Evolutionary conservation across 164 flowering plant species (phyloP), one percentile per base, ranked within the genome.

Genomic region (Aristolochia contorta): DNA sequence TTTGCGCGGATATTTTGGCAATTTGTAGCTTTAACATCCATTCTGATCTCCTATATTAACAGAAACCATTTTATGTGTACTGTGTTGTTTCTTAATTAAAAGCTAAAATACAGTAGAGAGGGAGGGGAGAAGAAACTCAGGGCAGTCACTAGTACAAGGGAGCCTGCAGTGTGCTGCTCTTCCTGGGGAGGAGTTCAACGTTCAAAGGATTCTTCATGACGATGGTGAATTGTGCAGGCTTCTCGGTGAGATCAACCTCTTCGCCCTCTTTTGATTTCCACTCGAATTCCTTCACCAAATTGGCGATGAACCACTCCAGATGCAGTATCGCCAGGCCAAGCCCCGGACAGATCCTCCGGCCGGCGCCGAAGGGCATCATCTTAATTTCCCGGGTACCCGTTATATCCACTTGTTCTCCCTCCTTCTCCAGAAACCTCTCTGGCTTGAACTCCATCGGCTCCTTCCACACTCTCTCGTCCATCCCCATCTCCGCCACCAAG

Each of bases 311-410:
- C 51, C 65, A 72, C 56, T 69, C 64, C 49, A 72, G 22, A 43
- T 72, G 72, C 27, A 69, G 56, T 67, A 69, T 50, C 6, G 71
- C 71, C 20, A 67, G 13, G 10, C 63, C 68, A 45, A 43, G 13
- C 14, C 61, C 75, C 16, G 75, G 75, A 41, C 71, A 67, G 3
- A 72, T 72, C 63, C 75, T 72, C 54, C 74, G 63, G 41, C 74
- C 74, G 0, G 55, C 83, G 1, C 83, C 83, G 49, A 79, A 79
- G 0, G 83, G 79, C 79, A 79, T 77, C 83, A 79, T 73, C 62
- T 77, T 79, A 1, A 79, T 73, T 68, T 73, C 83, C 52, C 41
- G 68, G 21, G 65, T 67, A 10, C 83, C 78, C 0, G 72, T 74
- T 2, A 77, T 47, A 32, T 77, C 84, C 15, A 16, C 59, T 12